A percentile compares a stretch with the other conserved stretches of the same genome.
Conservation (phyloP, 768 basidiomycete species). For the Lyophyllum atratum region DNA sequence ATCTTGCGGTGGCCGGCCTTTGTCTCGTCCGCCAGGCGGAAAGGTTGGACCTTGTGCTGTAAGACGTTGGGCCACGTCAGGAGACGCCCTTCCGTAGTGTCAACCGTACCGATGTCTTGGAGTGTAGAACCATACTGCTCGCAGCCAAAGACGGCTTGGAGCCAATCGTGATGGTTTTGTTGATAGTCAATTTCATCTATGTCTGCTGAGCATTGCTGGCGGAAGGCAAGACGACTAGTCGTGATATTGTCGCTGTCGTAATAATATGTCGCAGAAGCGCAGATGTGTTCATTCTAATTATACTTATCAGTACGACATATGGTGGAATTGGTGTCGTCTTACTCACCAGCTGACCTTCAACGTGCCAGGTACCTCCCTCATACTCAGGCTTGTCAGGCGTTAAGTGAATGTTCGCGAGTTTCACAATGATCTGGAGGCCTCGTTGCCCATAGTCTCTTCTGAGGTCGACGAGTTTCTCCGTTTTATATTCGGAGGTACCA, state of each 20-base stretch:
- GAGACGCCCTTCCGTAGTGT: background rate
- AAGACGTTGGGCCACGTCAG: background rate
- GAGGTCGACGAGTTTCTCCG: too few species aligned
- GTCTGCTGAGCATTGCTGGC: background rate
- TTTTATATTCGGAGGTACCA: too few species aligned
- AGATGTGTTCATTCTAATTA: too few species aligned
- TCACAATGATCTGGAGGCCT: constrained; percentile 32
- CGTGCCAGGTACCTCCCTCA: constrained; percentile 38
- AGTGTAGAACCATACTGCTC: background rate
- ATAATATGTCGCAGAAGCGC: background rate
- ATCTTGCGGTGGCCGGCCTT: background rate
- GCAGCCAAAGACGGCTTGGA: background rate
- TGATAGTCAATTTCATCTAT: background rate
- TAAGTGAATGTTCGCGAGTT: constrained; percentile 33
- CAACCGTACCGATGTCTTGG: background rate
- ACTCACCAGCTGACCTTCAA: constrained; percentile 31
- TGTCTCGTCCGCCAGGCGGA: background rate
- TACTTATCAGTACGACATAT: too few species aligned
- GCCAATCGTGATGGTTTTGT: background rate
- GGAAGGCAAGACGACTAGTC: background rate
- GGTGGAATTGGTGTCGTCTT: too few species aligned
- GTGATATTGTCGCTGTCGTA: background rate
- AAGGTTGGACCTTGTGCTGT: background rate
- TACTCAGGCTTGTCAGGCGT: constrained; percentile 39
- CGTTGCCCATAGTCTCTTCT: background rate